These are phyloP conservation scores for Skeletonema marinoi DNA, from an alignment of 108 stramenopile genomes.

Conservation along the genomic window DNA sequence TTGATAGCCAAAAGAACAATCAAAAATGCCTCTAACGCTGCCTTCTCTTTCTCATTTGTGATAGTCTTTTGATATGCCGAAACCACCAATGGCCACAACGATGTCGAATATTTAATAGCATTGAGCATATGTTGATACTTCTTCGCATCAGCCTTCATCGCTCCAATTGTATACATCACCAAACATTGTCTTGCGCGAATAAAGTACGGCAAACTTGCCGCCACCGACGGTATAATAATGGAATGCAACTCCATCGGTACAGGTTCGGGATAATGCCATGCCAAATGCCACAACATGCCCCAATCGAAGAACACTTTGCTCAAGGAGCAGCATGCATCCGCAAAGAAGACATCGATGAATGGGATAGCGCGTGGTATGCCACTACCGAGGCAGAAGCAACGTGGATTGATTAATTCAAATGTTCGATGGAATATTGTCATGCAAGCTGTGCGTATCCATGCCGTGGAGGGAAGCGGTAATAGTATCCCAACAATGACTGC, in stretches of 20 bases:
- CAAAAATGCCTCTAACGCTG: conserved; percentile 52
- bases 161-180: conserved; percentile 77
- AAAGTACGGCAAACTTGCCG: conserved; percentile 76
- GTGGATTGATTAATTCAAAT: conserved; percentile 72
- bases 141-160: conserved; percentile 69
- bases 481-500: conserved; percentile 58
- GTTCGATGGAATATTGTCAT: conserved; percentile 62
- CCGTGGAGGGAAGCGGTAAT: conserved; percentile 59
- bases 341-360: conserved; percentile 87
- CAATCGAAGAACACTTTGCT: conserved; percentile 90
- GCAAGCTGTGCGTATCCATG: conserved; percentile 67
- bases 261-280: conserved; percentile 79
- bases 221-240: conserved; percentile 73
- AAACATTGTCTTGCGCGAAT: conserved; percentile 87
- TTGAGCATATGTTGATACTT: conserved; percentile 77
- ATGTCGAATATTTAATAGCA: conserved; percentile 83
- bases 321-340: conserved; percentile 85
- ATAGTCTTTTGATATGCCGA: conserved; percentile 82
- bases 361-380: conserved; percentile 66
- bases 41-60: conserved; percentile 32
- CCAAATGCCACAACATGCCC: conserved; percentile 84
- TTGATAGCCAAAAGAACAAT: conserved; percentile 75
- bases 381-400: conserved; percentile 59
- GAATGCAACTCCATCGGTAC: conserved; percentile 65
- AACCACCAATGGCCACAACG: conserved; percentile 73